A percentile compares a stretch with the other conserved stretches of the same genome.
phyloP scores from a whole-genome alignment of 305 asterid species.

The Fraxinus sp. region DNA sequence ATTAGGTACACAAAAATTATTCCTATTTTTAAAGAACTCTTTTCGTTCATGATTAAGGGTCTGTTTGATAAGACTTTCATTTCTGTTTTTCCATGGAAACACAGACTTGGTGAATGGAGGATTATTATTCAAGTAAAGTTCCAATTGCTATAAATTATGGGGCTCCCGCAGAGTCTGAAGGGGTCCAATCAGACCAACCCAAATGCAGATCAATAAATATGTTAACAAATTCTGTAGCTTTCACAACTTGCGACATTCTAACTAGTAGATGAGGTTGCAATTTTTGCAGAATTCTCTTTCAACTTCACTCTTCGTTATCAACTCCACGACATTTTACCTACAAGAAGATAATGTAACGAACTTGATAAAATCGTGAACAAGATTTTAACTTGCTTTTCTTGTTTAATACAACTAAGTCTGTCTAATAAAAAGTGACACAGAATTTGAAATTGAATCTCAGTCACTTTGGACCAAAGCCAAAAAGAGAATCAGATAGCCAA shows the following conservation, averaged over 20 bases:
- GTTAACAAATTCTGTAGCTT: conserved; percentile 28
- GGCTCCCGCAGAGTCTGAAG: background rate
- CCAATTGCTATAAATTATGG: background rate
- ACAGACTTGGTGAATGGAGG: background rate
- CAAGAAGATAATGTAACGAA: background rate
- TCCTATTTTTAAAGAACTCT: no score
- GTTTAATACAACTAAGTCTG: background rate
- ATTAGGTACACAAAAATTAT: no score
- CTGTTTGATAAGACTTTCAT: no score
- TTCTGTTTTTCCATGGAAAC: background rate
- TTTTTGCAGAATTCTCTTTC: conserved; percentile 25
- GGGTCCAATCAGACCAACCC: background rate
- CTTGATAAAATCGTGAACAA: background rate
- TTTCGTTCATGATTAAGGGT: no score
- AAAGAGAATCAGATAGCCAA: conserved; percentile 16
- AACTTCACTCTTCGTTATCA: conserved; percentile 17
- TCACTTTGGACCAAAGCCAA: conserved; percentile 30
- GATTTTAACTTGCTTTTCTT: background rate
- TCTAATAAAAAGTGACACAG: conserved; percentile 22
- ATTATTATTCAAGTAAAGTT: background rate
- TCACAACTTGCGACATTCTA: conserved; percentile 43
- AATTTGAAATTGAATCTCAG: conserved; percentile 32
- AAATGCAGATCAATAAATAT: background rate
- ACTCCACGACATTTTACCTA: background rate
- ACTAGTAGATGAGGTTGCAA: conserved; percentile 25